Evolutionary conservation across 768 basidiomycete genomes (phyloP), one percentile per base, ranked within the genome.

Genomic region (Trametes punicea): DNA sequence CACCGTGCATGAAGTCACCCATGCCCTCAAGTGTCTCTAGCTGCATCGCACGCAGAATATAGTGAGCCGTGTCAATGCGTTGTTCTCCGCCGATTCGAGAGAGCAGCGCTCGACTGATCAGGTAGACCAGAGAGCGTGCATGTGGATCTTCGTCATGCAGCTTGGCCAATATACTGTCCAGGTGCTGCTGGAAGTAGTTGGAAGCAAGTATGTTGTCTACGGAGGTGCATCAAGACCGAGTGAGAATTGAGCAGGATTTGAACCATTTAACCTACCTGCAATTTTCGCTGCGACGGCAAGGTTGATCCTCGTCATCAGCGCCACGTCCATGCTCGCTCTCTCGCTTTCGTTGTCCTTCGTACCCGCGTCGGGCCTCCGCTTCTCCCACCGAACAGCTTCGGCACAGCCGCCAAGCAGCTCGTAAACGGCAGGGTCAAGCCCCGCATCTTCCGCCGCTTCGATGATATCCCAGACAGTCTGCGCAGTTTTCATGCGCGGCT

Each of bases 401-500:
- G 74, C 70, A 56, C 84, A 88, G n/a, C 81, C 87, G 1, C 61
- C 70, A 16, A 90, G 66, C 73, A 85, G 75, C 58, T 80, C 78
- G 51, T 75, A 72, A 26, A 20, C 34, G 4, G 55, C 26, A 11
- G 44, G 34, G 16, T 58, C 20, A 9, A 59, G 53, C 23, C 62
- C 60, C 8, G 18, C 49, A 5, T 40, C 66, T 42, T 64, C 68
- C 62, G 53, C 69, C 60, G 46, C 67, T 46, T 75, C 76, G n/a
- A 93, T 66, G n/a, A 80, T 69, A 51, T 84, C 84, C 93, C 93
- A 95, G 0, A 84, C 81, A n/a, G 77, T 67, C 20, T 81, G 77
- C 0, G 83, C 77, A 0, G 81, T 87, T 65, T 82, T 85, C 57
- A 85, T 80, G 47, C 85, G 78, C 2, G 86, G 71, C 64, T 88